Percentiles rank a stretch among this genome's conserved stretches.
phyloP scores from a whole-genome alignment of 2,329 filamentous ascomycete genomes.

The Aquanectria penicillioides region DNA sequence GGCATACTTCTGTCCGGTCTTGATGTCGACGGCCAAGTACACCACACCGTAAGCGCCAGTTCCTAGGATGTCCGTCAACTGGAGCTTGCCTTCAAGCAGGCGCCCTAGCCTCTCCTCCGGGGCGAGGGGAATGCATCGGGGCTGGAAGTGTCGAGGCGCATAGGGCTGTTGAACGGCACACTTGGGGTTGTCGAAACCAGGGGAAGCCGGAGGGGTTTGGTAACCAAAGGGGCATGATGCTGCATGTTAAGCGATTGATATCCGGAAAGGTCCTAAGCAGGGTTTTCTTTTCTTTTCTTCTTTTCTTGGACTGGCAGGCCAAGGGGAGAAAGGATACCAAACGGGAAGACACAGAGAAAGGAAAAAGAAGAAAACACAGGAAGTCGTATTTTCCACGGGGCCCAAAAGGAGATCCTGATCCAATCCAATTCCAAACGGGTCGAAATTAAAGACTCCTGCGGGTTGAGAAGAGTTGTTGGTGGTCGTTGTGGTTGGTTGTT shows the following conservation, averaged over 20 bases:
- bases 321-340: conserved; percentile 37
- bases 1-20: conserved; percentile 84
- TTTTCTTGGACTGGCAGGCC: conserved; percentile 28
- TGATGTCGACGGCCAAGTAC: conserved; percentile 87
- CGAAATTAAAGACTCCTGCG: conserved; percentile 37
- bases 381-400: conserved; percentile 37
- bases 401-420: conserved; percentile 41
- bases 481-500: conserved; percentile 29
- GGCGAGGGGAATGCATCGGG: conserved; percentile 65
- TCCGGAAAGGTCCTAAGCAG: conserved; percentile 38
- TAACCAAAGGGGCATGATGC: conserved; percentile 67
- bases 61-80: conserved; percentile 86
- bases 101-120: conserved; percentile 90
- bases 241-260: conserved; percentile 62
- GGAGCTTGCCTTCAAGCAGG: conserved; percentile 82
- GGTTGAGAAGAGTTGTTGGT: conserved; percentile 35
- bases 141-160: conserved; percentile 52
- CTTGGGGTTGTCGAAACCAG: conserved; percentile 61
- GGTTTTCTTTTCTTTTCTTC: too few species aligned
- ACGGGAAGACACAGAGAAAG: conserved; percentile 39
- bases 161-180: conserved; percentile 53
- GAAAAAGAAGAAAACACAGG: conserved; percentile 34
- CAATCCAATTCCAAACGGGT: conserved; percentile 25
- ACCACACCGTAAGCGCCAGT: conserved; percentile 97
- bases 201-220: conserved; percentile 67